Evolutionary conservation across 1,139 yeast genomes (phyloP), one percentile per base, ranked within the genome.

Genomic region (Zygosaccharomyces pseudobailii): DNA sequence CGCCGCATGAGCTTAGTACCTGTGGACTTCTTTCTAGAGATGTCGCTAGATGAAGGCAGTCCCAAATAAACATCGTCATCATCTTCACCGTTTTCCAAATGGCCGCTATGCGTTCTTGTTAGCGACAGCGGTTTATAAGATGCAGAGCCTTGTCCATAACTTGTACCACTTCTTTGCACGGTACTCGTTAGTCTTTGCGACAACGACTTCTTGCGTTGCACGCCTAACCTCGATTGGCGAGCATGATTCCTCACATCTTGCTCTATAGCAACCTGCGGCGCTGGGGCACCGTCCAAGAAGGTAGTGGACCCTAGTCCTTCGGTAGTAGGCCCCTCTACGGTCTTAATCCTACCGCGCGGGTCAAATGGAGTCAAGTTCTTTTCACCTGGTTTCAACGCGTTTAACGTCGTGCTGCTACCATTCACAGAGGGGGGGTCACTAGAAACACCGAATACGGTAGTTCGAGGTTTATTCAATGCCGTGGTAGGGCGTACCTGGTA

Each of bases 251-350:
- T 58, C 50, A 37, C 62, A 56, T 72, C 73, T 44, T 71, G 71
- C 40, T 58, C 61, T 28, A 70, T 68, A n/a, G 79, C 75, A 5
- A 68, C 70, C 17, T 72, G 70, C 25, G 95, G 83, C 3, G 97
- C 98, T 17, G 97, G 97, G 0, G 97, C 94, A 32, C 98, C 98
- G 66, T 92, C 97, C 55, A 92, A 67, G 65, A 92, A 92, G 0
- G 98, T 92, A 2, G 96, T 78, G 2, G 94, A 79, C 3, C 98
- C 98, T 43, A 92, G 75, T 1, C 98, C 98, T 47, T 84, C 76
- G 0, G 97, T 86, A 2, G 84, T 74, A 41, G 79, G 79, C 17
- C 97, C 98, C 65, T 90, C 96, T 17, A 90, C 79, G 24, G 87
- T 87, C 39, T 75, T 76, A 8, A 87, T 78, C 63, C 82, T 84